Base-by-base conservation (phyloP, 352 stramenopile species). In the Phytophthora citrophthora region DNA sequence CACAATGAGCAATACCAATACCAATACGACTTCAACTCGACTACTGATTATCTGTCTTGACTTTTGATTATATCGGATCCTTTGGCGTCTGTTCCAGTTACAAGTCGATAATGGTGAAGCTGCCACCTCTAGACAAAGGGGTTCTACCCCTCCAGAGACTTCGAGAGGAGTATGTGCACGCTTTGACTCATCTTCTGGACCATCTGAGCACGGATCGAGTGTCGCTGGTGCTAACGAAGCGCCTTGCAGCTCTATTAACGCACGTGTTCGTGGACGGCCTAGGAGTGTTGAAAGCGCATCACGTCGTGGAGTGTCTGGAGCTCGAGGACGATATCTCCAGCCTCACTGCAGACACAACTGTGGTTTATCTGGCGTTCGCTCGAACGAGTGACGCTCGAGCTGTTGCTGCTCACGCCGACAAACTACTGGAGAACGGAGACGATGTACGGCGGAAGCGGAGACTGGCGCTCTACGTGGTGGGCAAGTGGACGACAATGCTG, bases 181-280 rank as follows among this genome's bases (percentile, higher is more conserved):
- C 66, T 15, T 50, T 90, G 54, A 77, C 72, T 16, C 64, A 76
- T 56, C 50, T 74, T 11, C 68, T 89, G 54, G 53, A 62, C 11
- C 63, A 74, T 24, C 57, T 79, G 9, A 57, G 70, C 23, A 65
- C 70, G 1, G 56, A 72, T 46, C 68, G 69, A 31, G 71, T 86
- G 54, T 79, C 78, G 27, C 66, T 89, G 26, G 80, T 91, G 66
- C 66, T 89, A 39, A 68, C 78, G 16, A 81, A 77, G 32, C 76
- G 83, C 2, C 46, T 91, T 23, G 77, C 76, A 24, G 72, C 77
- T 54, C 66, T 91, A 45, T 67, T 91, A 31, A 82, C 80, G 24
- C 79, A 91, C 50, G 72, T 91, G 39, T 83, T 89, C 29, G 67
- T 83, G 4, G 54, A 76, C 34, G 83, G 80, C 10, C 61, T 83